phyloP scores from a whole-genome alignment of 495 filamentous ascomycete species.

The Aspergillus asperescens region DNA sequence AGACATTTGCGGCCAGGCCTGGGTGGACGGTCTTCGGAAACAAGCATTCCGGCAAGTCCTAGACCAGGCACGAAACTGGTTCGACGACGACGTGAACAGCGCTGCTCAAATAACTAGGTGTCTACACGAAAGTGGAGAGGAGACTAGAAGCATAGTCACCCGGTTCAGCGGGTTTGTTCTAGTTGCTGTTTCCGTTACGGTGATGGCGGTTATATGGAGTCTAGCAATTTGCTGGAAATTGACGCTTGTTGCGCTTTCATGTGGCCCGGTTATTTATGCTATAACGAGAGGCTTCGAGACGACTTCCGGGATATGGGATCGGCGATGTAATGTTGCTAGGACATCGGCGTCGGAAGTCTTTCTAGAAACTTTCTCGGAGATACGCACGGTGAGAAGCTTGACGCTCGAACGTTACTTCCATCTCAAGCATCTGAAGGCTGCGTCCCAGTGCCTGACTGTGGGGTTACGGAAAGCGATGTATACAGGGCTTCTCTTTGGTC shows the following conservation, averaged over 20 bases:
- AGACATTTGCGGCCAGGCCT: constrained; percentile 66
- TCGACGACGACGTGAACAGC: constrained; percentile 64
- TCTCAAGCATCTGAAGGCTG: constrained; percentile 55
- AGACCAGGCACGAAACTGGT: constrained; percentile 78
- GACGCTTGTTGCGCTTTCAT: constrained; percentile 68
- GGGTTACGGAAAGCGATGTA: constrained; percentile 46
- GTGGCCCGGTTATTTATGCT: constrained; percentile 61
- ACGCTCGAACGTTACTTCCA: constrained; percentile 72
- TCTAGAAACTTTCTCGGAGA: constrained; percentile 74
- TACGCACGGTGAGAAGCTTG: constrained; percentile 73
- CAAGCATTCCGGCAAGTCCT: constrained; percentile 67
- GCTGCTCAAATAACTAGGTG: constrained; percentile 58
- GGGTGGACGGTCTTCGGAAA: constrained; percentile 69
- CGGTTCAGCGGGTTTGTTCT: constrained; percentile 68
- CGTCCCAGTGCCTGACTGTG: constrained; percentile 23
- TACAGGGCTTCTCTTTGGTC: constrained; percentile 68
- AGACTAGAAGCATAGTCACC: constrained; percentile 76
- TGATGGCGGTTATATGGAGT: constrained; percentile 67
- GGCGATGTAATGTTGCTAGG: constrained; percentile 55
- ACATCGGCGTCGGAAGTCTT: constrained; percentile 54
- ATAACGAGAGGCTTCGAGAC: constrained; percentile 57
- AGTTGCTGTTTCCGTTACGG: constrained; percentile 58
- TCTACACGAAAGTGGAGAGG: constrained; percentile 79
- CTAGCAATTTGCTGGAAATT: constrained; percentile 72
- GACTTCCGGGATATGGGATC: constrained; percentile 67